A percentile compares a stretch with the other conserved stretches of the same genome.
phyloP scores from a whole-genome alignment of 768 basidiomycete species.

The Kwoniella sp. region DNA sequence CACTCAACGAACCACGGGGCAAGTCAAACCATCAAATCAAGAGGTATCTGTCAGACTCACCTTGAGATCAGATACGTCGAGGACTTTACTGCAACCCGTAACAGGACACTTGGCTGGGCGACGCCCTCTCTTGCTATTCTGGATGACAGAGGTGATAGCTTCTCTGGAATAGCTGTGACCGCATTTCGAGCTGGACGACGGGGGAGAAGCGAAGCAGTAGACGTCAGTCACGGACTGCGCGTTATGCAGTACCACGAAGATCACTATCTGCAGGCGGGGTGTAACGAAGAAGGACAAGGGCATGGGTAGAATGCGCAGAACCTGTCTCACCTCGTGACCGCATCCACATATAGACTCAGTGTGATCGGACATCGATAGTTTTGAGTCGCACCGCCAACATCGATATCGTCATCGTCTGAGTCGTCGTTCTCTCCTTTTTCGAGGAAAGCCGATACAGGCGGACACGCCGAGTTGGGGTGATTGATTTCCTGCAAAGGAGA shows the following conservation, averaged over 20 bases:
- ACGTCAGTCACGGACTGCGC: slow-evolving; percentile 14
- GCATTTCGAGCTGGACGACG: slow-evolving; percentile 64
- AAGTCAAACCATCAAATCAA: no score
- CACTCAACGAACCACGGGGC: no score
- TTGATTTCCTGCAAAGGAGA: slow-evolving; percentile 35
- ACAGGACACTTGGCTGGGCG: slow-evolving; percentile 50
- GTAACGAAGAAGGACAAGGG: no score
- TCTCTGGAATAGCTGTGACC: slow-evolving; percentile 78
- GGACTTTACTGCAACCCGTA: slow-evolving; percentile 44
- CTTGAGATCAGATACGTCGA: slow-evolving; percentile 45
- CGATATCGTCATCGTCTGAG: slow-evolving; percentile 83
- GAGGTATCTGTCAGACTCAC: slow-evolving; percentile 32
- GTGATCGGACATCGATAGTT: slow-evolving; percentile 84
- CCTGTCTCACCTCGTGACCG: slow-evolving; percentile 74
- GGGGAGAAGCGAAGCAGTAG: no score
- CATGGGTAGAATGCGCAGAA: neutral
- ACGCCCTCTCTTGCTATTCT: slow-evolving; percentile 4
- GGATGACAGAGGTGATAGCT: slow-evolving; percentile 70
- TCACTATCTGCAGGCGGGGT: neutral
- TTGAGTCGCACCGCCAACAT: slow-evolving; percentile 81
- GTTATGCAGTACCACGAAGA: slow-evolving; percentile 1
- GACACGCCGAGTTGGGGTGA: slow-evolving; percentile 36
- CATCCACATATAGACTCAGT: slow-evolving; percentile 67
- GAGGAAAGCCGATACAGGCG: slow-evolving; percentile 45
- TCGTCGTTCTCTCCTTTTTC: slow-evolving; percentile 63